Evolutionary conservation across 805 yeast species (phyloP), one percentile per base, ranked within the genome.

Genomic region (Barnettozyma vustinii): DNA sequence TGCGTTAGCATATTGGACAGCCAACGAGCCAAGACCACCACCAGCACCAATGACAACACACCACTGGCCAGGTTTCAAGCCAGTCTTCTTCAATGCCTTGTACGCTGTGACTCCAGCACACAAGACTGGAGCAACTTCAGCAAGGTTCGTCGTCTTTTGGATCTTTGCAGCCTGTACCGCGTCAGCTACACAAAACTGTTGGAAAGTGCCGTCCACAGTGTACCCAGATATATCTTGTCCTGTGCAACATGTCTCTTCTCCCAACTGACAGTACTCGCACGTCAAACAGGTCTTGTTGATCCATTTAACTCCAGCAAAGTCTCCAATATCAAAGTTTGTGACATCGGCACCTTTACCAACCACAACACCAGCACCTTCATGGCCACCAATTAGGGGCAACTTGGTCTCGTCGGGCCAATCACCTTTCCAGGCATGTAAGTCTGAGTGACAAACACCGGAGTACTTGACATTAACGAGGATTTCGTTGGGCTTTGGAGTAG

Each of bases 161-260:
- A 80, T 75, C 55, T 68, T 72, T 46, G 84, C 82, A 44, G 84
- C 81, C 62, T 80, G 83, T 37, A 77, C 75, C 37, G 83, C 80
- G 62, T 79, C 81, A 40, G 83, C 84, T 47, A 83, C 73, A 45
- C 79, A 80, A 63, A 79, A 80, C 62, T 80, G 77, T 66, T 79
- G 83, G 77, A 79, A 87, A n/a, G 92, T 78, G 51, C 96, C 96
- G 63, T 86, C 89, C 60, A 80, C 84, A 44, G 87, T 81, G 74
- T 79, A 81, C 60, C 91, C 91, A 37, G 87, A 70, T 59, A 84
- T 74, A 59, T 80, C 86, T 42, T 86, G 87, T 6, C 77, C 63
- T 40, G 77, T 70, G 71, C 91, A 85, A 71, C 83, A 77, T 39
- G 85, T 70, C 68, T 81, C 85, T 59, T 72, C 67, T 53, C 78